A percentile compares a stretch with the other conserved stretches of the same genome.
Evolutionary conservation across 164 flowering plant genomes (phyloP).

Genomic region (Vitis rotundifolia): DNA sequence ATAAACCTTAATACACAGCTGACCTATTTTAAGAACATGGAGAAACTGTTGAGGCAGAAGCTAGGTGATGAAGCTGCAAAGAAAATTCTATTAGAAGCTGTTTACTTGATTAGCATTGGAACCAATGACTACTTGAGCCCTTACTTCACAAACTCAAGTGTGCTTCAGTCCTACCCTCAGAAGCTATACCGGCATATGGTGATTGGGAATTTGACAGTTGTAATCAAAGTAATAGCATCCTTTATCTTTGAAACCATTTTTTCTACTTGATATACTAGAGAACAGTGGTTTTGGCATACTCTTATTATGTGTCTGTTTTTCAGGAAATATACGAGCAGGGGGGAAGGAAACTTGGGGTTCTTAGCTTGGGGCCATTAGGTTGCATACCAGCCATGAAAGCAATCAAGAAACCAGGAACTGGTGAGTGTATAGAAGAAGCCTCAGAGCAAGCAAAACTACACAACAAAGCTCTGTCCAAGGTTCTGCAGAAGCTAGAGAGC

Average conservation of each 20-base stretch:
- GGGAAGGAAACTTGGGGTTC: neutral
- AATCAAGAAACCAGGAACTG: too few relatives aligned
- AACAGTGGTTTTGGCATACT: too few relatives aligned
- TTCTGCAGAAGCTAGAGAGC: neutral
- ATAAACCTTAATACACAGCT: constrained; percentile 22
- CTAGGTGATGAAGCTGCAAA: constrained; percentile 20
- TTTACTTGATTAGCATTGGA: constrained; percentile 28
- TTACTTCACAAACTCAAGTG: neutral
- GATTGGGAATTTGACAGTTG: constrained; percentile 19
- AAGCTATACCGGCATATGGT: constrained; percentile 16
- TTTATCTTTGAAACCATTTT: too few relatives aligned
- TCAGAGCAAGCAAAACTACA: neutral
- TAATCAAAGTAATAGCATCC: constrained; percentile 13
- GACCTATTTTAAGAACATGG: constrained; percentile 13
- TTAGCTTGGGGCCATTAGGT: too few relatives aligned
- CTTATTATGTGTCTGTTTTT: neutral
- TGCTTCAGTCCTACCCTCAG: neutral
- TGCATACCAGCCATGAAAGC: too few relatives aligned
- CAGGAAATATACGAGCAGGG: constrained; percentile 18
- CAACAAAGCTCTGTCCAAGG: constrained; percentile 4
- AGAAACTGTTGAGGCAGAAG: constrained; percentile 14
- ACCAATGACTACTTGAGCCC: constrained; percentile 26
- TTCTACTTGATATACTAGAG: too few relatives aligned
- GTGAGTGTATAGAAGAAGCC: too few relatives aligned
- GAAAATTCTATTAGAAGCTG: constrained; percentile 18